Base-by-base conservation (phyloP, 176 grass and related monocot genomes). In the Microstegium vimineum region DNA sequence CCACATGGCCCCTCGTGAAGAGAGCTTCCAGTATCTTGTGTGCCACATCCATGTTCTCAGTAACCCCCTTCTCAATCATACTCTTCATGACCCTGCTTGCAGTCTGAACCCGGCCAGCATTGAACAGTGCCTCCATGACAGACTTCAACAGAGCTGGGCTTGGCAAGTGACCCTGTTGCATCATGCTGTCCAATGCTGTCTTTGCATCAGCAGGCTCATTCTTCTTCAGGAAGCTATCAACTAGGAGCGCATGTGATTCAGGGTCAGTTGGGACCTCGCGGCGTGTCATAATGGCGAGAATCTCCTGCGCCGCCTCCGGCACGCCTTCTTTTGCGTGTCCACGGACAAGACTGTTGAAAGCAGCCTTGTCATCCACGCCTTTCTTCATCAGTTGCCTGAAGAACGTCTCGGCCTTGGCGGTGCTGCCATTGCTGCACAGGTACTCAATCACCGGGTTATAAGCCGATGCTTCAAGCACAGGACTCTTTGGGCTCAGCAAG, bases 371-470 rank as follows among this genome's bases (percentile, higher is more conserved):
- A 73, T 99, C 93, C 4, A 91, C 76, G 8, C 96, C 93, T 85
- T 99, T 91, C 89, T 99, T 99, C 96, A 99, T 99, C 81, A 99
- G 83, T 82, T 99, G 93, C 69, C 96, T 89, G 82, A 99, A 99
- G 82, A 99, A 95, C 1, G 76, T 76, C 73, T 99, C 96, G 1
- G 96, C 96, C 73, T 95, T 99, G 75, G 69, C 78, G 3, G 93
- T 95, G 14, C 81, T 81, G 1, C 91, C 96, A 77, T 91, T 89
- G 56, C 62, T 85, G 72, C 93, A 99, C 73, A 98, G 34, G 73
- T 93, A 89, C 74, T 98, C 87, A 4, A 98, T 98, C 67, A 95
- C 88, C 1, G 92, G 82, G 77, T 95, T 93, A 68, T 95, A 98
- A 11, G 85, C 79, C 1, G 69, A 42, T 28, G 89, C 83, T 82